A percentile compares a stretch with the other conserved stretches of the same genome.
Conservation (phyloP, 208 protist genomes). For the Leishmania braziliensis region DNA sequence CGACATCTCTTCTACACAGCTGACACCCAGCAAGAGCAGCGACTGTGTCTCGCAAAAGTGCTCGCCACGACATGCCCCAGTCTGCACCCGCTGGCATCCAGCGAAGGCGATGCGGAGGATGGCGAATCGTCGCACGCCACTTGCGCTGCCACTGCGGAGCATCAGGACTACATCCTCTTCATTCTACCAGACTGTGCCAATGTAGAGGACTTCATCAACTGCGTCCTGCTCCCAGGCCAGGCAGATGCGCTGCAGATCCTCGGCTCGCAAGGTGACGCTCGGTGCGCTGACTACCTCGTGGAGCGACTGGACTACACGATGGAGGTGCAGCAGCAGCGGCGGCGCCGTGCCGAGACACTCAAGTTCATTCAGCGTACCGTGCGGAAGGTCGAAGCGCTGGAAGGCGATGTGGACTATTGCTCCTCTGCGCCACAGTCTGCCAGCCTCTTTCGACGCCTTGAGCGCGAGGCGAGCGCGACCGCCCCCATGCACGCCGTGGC, state of each 20-base stretch:
- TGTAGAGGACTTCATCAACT: conserved; percentile 44
- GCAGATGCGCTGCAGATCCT: conserved; percentile 6
- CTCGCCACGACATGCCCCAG: conserved; percentile 37
- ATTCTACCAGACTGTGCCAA: conserved; percentile 68
- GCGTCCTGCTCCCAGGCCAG: conserved; percentile 66
- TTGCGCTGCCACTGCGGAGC: neutral
- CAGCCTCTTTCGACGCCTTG: conserved; percentile 6
- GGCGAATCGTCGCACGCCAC: neutral
- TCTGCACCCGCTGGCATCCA: neutral
- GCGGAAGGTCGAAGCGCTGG: conserved; percentile 4
- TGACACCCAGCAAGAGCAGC: conserved; percentile 75
- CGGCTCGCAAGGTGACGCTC: neutral
- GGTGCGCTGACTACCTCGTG: conserved; percentile 29
- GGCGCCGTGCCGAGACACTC: conserved; percentile 35
- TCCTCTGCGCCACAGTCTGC: neutral
- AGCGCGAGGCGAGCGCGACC: conserved; percentile 1
- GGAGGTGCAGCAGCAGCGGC: conserved; percentile 31
- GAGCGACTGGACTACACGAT: conserved; percentile 50
- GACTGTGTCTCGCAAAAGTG: conserved; percentile 55
- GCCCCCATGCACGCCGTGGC: neutral
- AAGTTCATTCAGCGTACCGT: conserved; percentile 46
- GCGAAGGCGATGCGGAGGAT: neutral
- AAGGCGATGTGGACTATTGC: neutral
- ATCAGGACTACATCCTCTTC: conserved; percentile 44
- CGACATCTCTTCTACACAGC: conserved; percentile 81